Evolutionary conservation across 176 grass and related monocot species (phyloP).

Genomic region (Leersia perrieri): DNA sequence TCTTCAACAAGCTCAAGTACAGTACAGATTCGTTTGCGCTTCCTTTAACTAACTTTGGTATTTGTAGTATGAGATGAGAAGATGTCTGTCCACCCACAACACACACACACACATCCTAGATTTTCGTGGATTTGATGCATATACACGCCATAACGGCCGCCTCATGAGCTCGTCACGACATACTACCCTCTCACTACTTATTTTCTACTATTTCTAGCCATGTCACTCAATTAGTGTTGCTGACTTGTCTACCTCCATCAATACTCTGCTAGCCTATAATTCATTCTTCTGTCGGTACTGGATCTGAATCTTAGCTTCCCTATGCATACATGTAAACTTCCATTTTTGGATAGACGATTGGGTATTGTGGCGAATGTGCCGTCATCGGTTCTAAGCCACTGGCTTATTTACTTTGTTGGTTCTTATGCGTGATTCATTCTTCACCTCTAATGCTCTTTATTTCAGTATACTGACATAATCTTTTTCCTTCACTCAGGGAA

Average conservation of each 20-base stretch:
- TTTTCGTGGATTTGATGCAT: not conserved
- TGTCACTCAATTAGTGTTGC: not conserved
- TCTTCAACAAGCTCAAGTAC: not conserved
- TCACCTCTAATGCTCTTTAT: not conserved
- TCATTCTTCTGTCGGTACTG: not conserved
- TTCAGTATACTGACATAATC: constrained; percentile 5
- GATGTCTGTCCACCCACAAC: not conserved
- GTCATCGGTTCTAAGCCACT: not conserved
- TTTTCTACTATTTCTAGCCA: not conserved
- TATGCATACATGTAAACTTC: not conserved
- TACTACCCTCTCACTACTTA: not conserved
- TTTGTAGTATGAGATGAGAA: not conserved
- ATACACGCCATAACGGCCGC: too few species aligned
- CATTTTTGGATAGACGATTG: not conserved
- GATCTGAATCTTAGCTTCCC: not conserved
- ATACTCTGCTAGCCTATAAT: not conserved
- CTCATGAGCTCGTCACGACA: not conserved
- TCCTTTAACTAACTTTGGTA: not conserved
- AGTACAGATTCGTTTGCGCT: not conserved
- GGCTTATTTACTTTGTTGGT: not conserved
- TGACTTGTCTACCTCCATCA: not conserved
- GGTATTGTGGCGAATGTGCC: not conserved
- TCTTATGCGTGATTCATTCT: not conserved
- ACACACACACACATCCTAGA: not conserved
- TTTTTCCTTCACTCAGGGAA: constrained; percentile 43